Conservation (phyloP, 2,329 filamentous ascomycete genomes). For the Colletotrichum acutatum region DNA sequence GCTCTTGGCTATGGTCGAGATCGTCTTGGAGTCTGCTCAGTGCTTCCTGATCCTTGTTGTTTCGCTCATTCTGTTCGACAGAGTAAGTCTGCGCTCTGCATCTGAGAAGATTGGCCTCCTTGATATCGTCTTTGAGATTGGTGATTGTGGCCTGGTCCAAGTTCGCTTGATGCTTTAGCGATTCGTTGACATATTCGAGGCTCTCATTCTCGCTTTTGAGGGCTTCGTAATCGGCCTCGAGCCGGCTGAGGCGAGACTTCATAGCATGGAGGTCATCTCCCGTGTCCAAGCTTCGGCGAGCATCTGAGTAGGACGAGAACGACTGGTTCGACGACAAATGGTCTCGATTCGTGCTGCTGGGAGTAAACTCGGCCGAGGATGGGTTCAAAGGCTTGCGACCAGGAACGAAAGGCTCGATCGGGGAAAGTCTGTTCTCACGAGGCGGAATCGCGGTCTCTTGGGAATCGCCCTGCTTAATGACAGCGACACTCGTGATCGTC, state of each 20-base stretch:
- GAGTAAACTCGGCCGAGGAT: neutral
- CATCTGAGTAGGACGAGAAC: conserved; percentile 6
- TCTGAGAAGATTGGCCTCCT: conserved; percentile 5
- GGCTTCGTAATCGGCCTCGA: conserved; percentile 10
- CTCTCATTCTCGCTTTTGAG: conserved; percentile 13
- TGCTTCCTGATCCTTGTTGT: neutral
- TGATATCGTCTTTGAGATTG: neutral
- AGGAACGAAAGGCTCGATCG: neutral
- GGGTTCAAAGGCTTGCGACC: neutral
- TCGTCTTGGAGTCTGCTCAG: neutral
- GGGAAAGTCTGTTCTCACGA: no score
- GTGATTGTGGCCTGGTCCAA: neutral
- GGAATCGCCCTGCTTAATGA: neutral
- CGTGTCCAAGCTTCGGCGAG: neutral
- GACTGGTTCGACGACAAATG: neutral
- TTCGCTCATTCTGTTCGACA: conserved; percentile 2
- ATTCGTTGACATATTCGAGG: conserved; percentile 16
- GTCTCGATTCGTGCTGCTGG: neutral
- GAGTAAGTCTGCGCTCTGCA: conserved; percentile 4
- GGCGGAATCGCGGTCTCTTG: neutral
- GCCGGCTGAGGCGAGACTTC: neutral
- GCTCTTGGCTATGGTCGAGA: neutral
- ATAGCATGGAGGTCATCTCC: neutral
- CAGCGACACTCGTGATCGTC: neutral
- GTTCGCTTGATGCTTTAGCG: neutral